Percentiles rank a stretch among this genome's conserved stretches.
Evolutionary conservation across 208 protist species (phyloP).

Genomic region (Leishmania mexicana): DNA sequence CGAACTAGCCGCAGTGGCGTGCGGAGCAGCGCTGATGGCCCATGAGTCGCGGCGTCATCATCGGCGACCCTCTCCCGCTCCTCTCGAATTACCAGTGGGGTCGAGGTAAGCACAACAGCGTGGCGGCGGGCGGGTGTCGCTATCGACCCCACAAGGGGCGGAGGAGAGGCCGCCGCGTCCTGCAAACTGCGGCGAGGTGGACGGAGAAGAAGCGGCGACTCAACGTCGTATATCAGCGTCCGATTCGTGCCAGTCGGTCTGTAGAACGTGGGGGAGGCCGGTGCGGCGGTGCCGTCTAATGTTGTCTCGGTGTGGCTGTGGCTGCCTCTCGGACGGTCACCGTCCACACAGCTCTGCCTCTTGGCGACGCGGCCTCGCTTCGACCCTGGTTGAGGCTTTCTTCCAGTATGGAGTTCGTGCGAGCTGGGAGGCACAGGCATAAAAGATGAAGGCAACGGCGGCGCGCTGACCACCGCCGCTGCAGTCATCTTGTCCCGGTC

Average conservation of each 20-base stretch:
- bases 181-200: neutral
- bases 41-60: neutral
- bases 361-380: slow-evolving; percentile 15
- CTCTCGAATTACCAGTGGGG: slow-evolving; percentile 39
- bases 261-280: neutral
- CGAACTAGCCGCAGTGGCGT: slow-evolving; percentile 19
- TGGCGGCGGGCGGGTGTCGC: slow-evolving; percentile 26
- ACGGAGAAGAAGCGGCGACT: neutral
- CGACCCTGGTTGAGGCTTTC: neutral
- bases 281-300: neutral
- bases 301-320: neutral
- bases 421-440: neutral
- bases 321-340: neutral
- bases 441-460: slow-evolving; percentile 7
- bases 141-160: neutral
- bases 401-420: neutral
- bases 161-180: neutral
- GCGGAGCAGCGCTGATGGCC: neutral
- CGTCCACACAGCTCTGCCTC: neutral
- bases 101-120: slow-evolving; percentile 38
- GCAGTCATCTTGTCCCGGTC: slow-evolving; percentile 5
- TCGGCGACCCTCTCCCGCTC: neutral
- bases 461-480: neutral
- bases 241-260: slow-evolving; percentile 8
- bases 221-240: slow-evolving; percentile 18